Evolutionary conservation across 768 basidiomycete species (phyloP).

Genomic region (Daedalea quercina): DNA sequence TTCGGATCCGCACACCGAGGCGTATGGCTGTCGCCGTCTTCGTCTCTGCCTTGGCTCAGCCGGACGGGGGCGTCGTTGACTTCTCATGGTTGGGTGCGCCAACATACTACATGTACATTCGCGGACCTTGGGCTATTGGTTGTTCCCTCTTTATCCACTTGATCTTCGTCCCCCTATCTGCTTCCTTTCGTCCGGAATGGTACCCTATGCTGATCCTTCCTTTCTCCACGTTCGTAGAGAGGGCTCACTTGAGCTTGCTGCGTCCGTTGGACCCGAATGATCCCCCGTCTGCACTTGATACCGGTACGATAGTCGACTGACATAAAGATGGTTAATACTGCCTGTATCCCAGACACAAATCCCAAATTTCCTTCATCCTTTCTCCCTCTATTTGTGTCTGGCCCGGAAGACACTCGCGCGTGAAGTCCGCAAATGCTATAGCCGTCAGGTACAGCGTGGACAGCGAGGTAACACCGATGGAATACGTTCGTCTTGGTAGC

Average conservation of each 20-base stretch:
- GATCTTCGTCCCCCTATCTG: conserved; percentile 21
- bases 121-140: conserved; percentile 55
- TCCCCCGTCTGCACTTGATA: conserved; percentile 8
- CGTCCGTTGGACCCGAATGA: not conserved
- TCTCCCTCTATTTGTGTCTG: no score
- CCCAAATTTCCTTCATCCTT: not conserved
- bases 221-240: not conserved
- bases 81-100: not conserved
- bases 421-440: no score
- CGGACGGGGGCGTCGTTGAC: conserved; percentile 1
- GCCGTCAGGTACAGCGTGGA: no score
- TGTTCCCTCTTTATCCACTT: conserved; percentile 49
- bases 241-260: not conserved
- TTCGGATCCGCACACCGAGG: conserved; percentile 27
- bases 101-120: conserved; percentile 9
- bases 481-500: no score
- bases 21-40: not conserved
- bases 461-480: no score
- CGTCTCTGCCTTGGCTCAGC: conserved; percentile 8
- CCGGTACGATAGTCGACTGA: conserved; percentile 17
- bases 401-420: no score
- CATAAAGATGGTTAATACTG: conserved; percentile 16
- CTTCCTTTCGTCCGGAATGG: conserved; percentile 1
- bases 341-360: conserved; percentile 10
- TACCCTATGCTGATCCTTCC: not conserved